These are phyloP conservation scores for Aspergillus caelatus DNA, from an alignment of 2,329 filamentous ascomycete genomes.

Conservation along the genomic window DNA sequence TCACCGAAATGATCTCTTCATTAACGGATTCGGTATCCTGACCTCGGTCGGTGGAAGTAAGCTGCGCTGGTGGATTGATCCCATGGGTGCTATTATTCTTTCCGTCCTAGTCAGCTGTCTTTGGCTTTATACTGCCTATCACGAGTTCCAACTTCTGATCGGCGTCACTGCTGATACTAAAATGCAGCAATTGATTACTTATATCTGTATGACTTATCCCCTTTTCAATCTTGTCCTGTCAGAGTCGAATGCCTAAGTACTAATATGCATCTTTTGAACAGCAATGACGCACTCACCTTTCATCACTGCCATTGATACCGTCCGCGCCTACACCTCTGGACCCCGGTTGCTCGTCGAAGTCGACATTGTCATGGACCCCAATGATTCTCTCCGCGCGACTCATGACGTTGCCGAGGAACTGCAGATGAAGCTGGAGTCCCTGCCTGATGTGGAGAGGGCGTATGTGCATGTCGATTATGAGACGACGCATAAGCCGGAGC, in stretches of 20 bases:
- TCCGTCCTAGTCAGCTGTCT: conserved; percentile 75
- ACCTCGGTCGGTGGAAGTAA: conserved; percentile 91
- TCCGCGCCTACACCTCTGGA: conserved; percentile 89
- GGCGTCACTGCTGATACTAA: conserved; percentile 84
- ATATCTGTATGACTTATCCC: conserved; percentile 66
- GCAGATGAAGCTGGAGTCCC: conserved; percentile 88
- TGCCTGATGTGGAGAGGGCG: conserved; percentile 88
- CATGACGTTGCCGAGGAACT: conserved; percentile 94
- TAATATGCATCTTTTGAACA: conserved; percentile 21
- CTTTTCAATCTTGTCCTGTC: not conserved
- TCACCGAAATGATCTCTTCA: conserved; percentile 94
- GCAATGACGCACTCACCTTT: conserved; percentile 81
- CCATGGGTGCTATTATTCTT: conserved; percentile 83
- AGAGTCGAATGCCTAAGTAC: not conserved
- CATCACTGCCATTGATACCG: conserved; percentile 89
- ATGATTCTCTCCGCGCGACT: conserved; percentile 71
- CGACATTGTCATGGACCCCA: conserved; percentile 88
- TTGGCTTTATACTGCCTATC: conserved; percentile 84
- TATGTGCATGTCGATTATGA: conserved; percentile 99
- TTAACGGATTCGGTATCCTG: conserved; percentile 91
- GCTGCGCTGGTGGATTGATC: conserved; percentile 92
- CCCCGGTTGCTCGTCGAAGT: conserved; percentile 91
- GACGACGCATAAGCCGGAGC: conserved; percentile 92
- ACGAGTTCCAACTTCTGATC: conserved; percentile 88
- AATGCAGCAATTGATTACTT: conserved; percentile 91